Conservation (phyloP, 78 protist genomes). For the Creolimax fragrantissima region DNA sequence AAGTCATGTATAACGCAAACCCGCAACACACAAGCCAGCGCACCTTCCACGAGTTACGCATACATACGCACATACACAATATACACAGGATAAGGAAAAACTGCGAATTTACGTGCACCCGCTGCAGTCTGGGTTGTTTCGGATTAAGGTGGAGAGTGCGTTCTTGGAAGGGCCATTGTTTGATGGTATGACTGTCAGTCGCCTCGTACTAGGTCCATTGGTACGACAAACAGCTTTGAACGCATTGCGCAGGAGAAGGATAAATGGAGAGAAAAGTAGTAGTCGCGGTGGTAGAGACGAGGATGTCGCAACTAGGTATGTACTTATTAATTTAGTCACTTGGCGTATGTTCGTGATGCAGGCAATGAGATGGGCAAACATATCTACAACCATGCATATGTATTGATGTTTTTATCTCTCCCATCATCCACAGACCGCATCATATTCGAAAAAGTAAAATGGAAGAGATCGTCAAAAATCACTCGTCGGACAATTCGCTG, state of each 20-base stretch:
- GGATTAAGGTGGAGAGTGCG: not conserved
- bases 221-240: slow-evolving; percentile 10
- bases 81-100: not conserved
- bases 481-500: not conserved
- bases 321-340: not conserved
- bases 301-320: not conserved
- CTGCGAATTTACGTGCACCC: not conserved
- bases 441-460: not conserved
- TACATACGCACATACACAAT: not conserved
- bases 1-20: not conserved
- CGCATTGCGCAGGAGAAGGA: not conserved
- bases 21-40: not conserved
- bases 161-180: not conserved
- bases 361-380: not conserved
- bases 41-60: no score
- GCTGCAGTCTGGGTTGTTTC: not conserved
- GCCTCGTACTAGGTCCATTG: not conserved
- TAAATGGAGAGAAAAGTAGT: not conserved
- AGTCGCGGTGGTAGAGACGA: not conserved
- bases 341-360: not conserved
- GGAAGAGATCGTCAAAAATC: not conserved
- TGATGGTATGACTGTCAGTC: slow-evolving; percentile 21
- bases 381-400: not conserved
- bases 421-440: not conserved
- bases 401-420: not conserved